Evolutionary conservation across 2,329 filamentous ascomycete species (phyloP), one percentile per base, ranked within the genome.

Genomic region (Bimuria novae-zelandiae): DNA sequence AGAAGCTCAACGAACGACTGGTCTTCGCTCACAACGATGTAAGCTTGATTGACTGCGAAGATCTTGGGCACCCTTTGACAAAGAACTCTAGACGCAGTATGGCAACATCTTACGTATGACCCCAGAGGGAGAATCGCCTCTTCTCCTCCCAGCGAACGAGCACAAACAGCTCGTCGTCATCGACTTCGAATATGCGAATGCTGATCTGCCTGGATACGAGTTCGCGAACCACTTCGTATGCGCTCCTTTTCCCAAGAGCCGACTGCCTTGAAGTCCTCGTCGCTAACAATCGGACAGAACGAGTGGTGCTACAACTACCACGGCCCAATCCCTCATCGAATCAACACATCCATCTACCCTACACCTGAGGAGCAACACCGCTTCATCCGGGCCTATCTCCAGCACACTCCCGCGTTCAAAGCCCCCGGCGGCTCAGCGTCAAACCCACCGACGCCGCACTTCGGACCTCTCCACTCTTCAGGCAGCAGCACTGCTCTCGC

Each of bases 251-350:
- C 27, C 8, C 19, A 35, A 25, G 3, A n/a, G 7, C 5, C 7
- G 11, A 8, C 41, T 3, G 16, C 37, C 55, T 41, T 11, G n/a
- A n/a, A n/a, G n/a, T n/a, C 7, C 6, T 36, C 36, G 17, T 25
- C 12, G 16, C 52, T 62, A 30, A 59, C 17, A 12, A 21, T n/a
- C 17, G 3, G 27, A 19, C 48, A 84, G 82, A 85, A 90, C 1
- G 94, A 99, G 76, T 99, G 94, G 94, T 89, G 90, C 64, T 97
- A 97, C 80, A 93, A 99, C 75, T 99, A 99, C 75, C 92, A 97
- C 70, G 87, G 94, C 69, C 75, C 84, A 3, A 77, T 76, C 27
- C 79, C 90, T 0, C 85, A 84, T 77, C 84, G 80, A 22, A 93
- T 90, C 79, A 85, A 88, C 65, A 83, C 83, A 4, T 76, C 78